Base-by-base conservation (phyloP, 345 rosid genomes). In the Gynandropsis gynandra region DNA sequence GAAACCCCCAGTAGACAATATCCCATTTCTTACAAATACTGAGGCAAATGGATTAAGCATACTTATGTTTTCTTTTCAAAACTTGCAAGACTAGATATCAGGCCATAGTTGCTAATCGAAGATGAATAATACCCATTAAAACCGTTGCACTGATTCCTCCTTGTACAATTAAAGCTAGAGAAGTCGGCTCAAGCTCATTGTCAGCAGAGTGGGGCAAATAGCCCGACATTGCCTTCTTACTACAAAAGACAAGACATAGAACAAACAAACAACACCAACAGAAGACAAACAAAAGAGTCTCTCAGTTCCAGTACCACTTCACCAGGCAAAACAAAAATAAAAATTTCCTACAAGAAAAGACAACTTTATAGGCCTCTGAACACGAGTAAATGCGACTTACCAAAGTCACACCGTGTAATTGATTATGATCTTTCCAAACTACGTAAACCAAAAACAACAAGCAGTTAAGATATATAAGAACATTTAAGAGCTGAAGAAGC, bases 151-250 rank as follows among this genome's bases (percentile, higher is more conserved):
- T 59, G 86, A 68, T 70, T 87, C 93, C 85, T 81, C 87, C 87
- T 88, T 80, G 99, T 68, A 80, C 81, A 85, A 58, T 75, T 69
- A 80, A 77, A 77, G 96, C 93, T 76, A 92, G 81, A 79, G 95
- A 74, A 69, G 83, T 79, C 83, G 74, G 88, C 87, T 82, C 95
- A 85, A 76, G 67, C 80, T 75, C 80, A 80, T 72, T 71, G 93
- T 79, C 87, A 80, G 81, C 87, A 77, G 64, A 87, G 87, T 74
- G 79, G 89, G 93, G 70, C 77, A 72, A 83, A 81, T 74, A 81
- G 72, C 85, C 86, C 92, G 70, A 83, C 78, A 76, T 75, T 80
- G 82, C 94, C 97, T 80, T 87, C 95, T 80, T 73, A 78, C 74
- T 78, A 76, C 85, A 82, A 70, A 76, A 78, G 76, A 76, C 63